These are phyloP conservation scores for Penicillium palitans DNA, from an alignment of 2,329 filamentous ascomycete species.

Conservation along the genomic window DNA sequence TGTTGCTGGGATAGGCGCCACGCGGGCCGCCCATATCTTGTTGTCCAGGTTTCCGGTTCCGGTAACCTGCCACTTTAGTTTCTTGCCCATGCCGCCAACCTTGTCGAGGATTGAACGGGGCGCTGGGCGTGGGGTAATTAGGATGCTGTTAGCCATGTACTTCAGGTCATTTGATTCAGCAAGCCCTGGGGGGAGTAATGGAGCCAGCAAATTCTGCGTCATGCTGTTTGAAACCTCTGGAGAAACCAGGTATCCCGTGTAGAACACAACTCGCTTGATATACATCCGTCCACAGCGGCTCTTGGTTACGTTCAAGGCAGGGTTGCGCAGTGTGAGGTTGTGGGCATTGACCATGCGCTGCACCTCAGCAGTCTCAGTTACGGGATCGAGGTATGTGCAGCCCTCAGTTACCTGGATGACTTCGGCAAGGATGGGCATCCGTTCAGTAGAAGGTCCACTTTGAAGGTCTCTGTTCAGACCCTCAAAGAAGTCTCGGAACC, in stretches of 20 bases:
- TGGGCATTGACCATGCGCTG: constrained; percentile 88
- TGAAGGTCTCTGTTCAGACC: constrained; percentile 68
- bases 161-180: constrained; percentile 70
- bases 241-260: constrained; percentile 85
- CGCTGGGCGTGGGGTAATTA: constrained; percentile 80
- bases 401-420: constrained; percentile 84
- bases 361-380: constrained; percentile 77
- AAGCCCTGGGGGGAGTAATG: constrained; percentile 61
- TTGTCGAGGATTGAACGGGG: constrained; percentile 72
- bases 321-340: constrained; percentile 54
- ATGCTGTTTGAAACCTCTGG: constrained; percentile 71
- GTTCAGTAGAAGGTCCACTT: constrained; percentile 46
- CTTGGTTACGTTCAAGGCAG: constrained; percentile 39
- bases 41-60: constrained; percentile 74
- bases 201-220: constrained; percentile 59
- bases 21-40: constrained; percentile 80
- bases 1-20: constrained; percentile 69
- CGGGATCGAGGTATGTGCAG: constrained; percentile 71
- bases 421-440: constrained; percentile 70
- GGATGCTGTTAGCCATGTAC: constrained; percentile 82
- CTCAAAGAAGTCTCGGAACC: constrained; percentile 80
- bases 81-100: constrained; percentile 82
- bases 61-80: constrained; percentile 79
- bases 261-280: constrained; percentile 86
- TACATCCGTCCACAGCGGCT: constrained; percentile 55